A percentile compares a stretch with the other conserved stretches of the same genome.
These are phyloP conservation scores for Pseudognaphalium luteoalbum DNA, from an alignment of 129 eudicot genomes.

Conservation along the genomic window DNA sequence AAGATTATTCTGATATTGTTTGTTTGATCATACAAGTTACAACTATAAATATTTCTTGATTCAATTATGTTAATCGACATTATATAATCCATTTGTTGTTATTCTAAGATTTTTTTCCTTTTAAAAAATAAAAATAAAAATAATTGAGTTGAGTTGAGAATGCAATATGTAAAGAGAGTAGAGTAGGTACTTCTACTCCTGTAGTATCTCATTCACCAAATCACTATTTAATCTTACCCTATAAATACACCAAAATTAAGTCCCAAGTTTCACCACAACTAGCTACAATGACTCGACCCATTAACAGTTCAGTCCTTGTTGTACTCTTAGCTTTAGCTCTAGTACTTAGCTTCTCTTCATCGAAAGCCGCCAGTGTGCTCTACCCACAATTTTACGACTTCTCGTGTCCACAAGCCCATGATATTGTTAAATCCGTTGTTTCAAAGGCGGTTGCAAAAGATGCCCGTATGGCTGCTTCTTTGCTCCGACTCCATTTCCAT, in stretches of 20 bases:
- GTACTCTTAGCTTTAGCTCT: conserved; percentile 48
- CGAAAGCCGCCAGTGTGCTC: conserved; percentile 47
- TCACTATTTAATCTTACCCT: conserved; percentile 29
- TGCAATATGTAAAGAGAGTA: conserved; percentile 20
- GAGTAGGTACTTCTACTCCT: conserved; percentile 39
- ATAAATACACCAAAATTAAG: conserved; percentile 27
- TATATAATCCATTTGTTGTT: too few relatives aligned
- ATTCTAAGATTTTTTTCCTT: too few relatives aligned
- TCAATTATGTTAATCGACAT: too few relatives aligned
- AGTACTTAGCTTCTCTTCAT: conserved; percentile 43
- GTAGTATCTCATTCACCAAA: conserved; percentile 29
- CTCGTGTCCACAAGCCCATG: conserved; percentile 66
- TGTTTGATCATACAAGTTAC: too few relatives aligned
- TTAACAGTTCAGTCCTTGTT: conserved; percentile 40
- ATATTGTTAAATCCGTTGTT: conserved; percentile 72
- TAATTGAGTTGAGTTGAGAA: not conserved
- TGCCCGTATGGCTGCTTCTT: conserved; percentile 90
- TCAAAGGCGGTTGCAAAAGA: conserved; percentile 84
- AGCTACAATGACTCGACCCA: conserved; percentile 46
- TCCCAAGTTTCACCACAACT: conserved; percentile 33
- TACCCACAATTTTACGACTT: conserved; percentile 81
- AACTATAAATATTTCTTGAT: too few relatives aligned
- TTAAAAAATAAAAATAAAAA: too few relatives aligned
- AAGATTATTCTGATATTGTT: too few relatives aligned
- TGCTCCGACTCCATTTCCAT: conserved; percentile 89